Conservation (phyloP, 2,329 filamentous ascomycete species). For the Tolypocladium ophioglossoides region DNA sequence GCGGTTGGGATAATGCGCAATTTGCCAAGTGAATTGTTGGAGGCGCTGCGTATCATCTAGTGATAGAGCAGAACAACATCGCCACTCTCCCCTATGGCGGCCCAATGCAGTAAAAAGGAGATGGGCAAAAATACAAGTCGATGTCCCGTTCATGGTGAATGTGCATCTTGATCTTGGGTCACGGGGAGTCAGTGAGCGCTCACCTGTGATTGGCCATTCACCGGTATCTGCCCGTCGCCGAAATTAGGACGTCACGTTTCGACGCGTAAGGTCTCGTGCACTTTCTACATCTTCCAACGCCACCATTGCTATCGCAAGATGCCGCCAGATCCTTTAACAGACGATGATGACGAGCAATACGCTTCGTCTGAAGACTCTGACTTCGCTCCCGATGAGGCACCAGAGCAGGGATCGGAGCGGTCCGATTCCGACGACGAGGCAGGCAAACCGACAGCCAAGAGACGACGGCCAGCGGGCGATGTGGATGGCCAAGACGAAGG, state of each 20-base stretch:
- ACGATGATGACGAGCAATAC: slow-evolving; percentile 48
- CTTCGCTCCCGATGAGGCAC: slow-evolving; percentile 50
- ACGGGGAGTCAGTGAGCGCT: background rate
- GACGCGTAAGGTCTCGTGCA: background rate
- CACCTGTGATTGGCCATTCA: background rate
- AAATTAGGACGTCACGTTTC: background rate
- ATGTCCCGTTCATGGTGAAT: too few species aligned
- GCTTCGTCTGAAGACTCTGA: slow-evolving; percentile 65
- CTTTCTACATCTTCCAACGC: slow-evolving; percentile 31
- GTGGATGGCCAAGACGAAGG: slow-evolving; percentile 31
- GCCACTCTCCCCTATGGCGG: slow-evolving; percentile 32
- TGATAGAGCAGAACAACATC: slow-evolving; percentile 48
- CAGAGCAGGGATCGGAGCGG: slow-evolving; percentile 35
- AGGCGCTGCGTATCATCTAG: slow-evolving; percentile 40
- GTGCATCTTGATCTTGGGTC: too few species aligned
- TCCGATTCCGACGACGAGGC: slow-evolving; percentile 38
- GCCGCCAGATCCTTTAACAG: slow-evolving; percentile 28
- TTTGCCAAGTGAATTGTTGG: slow-evolving; percentile 18
- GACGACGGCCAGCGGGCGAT: slow-evolving; percentile 8
- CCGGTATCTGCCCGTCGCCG: background rate
- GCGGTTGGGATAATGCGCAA: slow-evolving; percentile 10
- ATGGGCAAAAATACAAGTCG: too few species aligned
- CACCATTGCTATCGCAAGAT: slow-evolving; percentile 19
- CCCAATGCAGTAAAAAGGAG: too few species aligned
- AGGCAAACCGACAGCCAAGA: slow-evolving; percentile 15